Base-by-base conservation (phyloP, 768 basidiomycete genomes). In the Kwoniella bestiolae region DNA sequence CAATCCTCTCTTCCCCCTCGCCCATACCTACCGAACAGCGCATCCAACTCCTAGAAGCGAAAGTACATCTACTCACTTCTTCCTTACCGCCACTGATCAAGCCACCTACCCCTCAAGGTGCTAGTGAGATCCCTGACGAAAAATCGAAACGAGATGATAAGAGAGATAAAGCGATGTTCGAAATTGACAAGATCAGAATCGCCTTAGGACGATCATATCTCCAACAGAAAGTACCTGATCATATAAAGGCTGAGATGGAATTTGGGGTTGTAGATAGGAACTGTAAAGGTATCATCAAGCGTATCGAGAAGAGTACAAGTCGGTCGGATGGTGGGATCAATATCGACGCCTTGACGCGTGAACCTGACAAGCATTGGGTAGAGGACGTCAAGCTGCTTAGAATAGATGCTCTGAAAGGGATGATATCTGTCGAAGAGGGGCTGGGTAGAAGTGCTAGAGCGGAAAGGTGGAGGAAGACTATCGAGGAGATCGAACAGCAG, bases 1-100 rank as follows among this genome's bases (percentile, higher is more conserved):
- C 59, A 2, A 52, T 69, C 21, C 66, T 73, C 18, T 47, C 56
- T 31, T 56, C 59, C 2, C 50, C 63, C 21, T 5, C 47, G 2
- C 32, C 65, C 3, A 34, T 41, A 9, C 38, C 32, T 6, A 26
- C 45, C 5, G 51, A 60, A 28, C 60, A 71, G 31, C 59, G 65
- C 18, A 66, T 75, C 47, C 61, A 63, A 18, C 61, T 75, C n/a
- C 56, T 75, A 25, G 60, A 60, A 34, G 69, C 71, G 4, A 72
- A 70, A 57, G 29, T 75, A n/a, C 70, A 75, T 46, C 34, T 75
- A 14, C 60, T 71, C 31, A 53, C 59, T 21, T 65, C 26, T n/a
- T n/a, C 62, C n/a, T 35, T 55, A 32, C 69, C 41, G 29, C 5
- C 55, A 11, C n/a, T 51, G 34, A 29, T 28, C 51, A 29, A 34